Base-by-base conservation (phyloP, 2,329 filamentous ascomycete genomes). In the Ilyonectria sp. region DNA sequence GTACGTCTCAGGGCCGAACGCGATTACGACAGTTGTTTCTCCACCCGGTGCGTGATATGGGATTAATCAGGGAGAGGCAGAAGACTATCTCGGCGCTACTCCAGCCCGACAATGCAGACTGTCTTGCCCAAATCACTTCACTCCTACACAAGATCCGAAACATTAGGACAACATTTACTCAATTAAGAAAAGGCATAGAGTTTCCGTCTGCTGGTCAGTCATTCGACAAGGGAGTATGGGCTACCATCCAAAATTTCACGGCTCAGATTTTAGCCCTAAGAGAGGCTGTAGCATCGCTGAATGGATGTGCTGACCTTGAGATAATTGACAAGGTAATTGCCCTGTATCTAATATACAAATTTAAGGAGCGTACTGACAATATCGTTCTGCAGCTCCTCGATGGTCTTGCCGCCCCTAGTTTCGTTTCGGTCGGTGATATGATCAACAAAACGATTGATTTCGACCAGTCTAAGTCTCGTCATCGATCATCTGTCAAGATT, bases 381-480 rank as follows among this genome's bases (percentile, higher is more conserved):
- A 68, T 6, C 23, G n/a, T 60, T 21, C 35, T 52, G 35, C 73
- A 92, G 86, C 80, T 93, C n/a, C 76, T 90, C 6, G 82, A 88
- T 17, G 84, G 84, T 10, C 87, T 95, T 40, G 85, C 92, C 57
- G 83, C 85, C 23, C 80, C 82, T 23, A 83, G 86, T 6, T 81
- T 97, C 3, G 86, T 90, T 33, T 84, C 86, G 46, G 84, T 97
- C 40, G 94, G 94, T 6, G 87, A 90, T 60, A 84, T 90, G 64
- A 92, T 98, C 58, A 88, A 89, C 47, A 88, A 91, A 60, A 92
- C 91, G 15, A 88, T 97, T 55, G 94, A 98, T 77, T 95, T 98
- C 73, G 88, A 94, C 35, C 87, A 90, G 65, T 95, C 94, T 0
- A 89, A 90, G 63, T 86, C 91, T 54, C 89, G 92, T 70, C 88